Evolutionary conservation across 2,329 filamentous ascomycete genomes (phyloP).

Genomic region (Aurifilum marmelostoma): DNA sequence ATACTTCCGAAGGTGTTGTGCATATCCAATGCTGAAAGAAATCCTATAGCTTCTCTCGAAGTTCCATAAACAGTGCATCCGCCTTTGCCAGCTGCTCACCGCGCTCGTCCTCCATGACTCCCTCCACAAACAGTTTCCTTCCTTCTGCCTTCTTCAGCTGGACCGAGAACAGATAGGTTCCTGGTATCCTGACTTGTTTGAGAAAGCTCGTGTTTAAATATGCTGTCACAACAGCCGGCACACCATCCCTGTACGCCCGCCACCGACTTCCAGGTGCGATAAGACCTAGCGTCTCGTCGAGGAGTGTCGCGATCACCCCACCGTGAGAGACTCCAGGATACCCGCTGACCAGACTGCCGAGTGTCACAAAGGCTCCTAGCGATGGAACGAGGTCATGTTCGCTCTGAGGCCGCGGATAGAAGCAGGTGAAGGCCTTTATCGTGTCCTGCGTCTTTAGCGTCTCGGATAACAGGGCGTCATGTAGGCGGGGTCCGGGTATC

Average conservation of each 20-base stretch:
- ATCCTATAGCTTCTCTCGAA: constrained; percentile 33
- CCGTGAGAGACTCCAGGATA: constrained; percentile 58
- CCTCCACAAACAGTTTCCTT: constrained; percentile 56
- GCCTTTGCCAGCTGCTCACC: constrained; percentile 53
- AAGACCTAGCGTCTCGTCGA: constrained; percentile 62
- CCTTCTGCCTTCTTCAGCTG: constrained; percentile 51
- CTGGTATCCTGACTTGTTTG: constrained; percentile 54
- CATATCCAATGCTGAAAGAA: not conserved
- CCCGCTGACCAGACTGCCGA: constrained; percentile 59
- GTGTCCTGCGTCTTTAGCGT: constrained; percentile 56
- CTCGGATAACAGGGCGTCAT: constrained; percentile 56
- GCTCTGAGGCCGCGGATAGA: constrained; percentile 43
- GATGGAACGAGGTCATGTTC: constrained; percentile 33
- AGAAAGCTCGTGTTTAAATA: constrained; percentile 60
- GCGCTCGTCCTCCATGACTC: constrained; percentile 51
- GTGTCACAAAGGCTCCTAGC: constrained; percentile 40
- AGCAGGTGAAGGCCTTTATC: constrained; percentile 48
- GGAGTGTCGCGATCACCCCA: constrained; percentile 58
- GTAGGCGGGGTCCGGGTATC: constrained; percentile 41
- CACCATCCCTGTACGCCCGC: constrained; percentile 27
- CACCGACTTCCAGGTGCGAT: constrained; percentile 48
- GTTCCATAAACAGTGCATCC: constrained; percentile 54
- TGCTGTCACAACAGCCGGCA: constrained; percentile 48
- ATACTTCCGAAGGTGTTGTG: not conserved
- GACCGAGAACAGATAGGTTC: constrained; percentile 50